These are phyloP conservation scores for Eremochloa ophiuroides DNA, from an alignment of 176 grass and related monocot genomes.

Conservation along the genomic window DNA sequence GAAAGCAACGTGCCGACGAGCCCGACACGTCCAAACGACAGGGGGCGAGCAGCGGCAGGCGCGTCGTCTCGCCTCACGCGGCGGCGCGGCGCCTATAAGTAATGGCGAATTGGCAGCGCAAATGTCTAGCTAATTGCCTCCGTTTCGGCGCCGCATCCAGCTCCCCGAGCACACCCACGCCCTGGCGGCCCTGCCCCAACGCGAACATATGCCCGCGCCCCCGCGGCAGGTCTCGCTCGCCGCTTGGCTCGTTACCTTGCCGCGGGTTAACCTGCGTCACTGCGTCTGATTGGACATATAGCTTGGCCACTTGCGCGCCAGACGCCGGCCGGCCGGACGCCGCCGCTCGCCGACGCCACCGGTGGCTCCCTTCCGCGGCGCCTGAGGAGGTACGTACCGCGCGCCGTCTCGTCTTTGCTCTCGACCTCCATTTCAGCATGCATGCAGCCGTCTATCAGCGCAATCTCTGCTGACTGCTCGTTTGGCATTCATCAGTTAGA, in stretches of 20 bases:
- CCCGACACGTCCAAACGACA: conserved; percentile 34
- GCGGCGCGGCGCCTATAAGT: not conserved
- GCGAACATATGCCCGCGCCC: not conserved
- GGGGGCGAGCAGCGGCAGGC: not conserved
- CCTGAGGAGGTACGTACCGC: conserved; percentile 19
- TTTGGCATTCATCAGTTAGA: not conserved
- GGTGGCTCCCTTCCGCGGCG: not conserved
- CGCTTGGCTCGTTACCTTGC: not conserved
- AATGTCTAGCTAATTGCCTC: not conserved
- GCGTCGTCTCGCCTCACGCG: not conserved
- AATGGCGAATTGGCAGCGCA: not conserved
- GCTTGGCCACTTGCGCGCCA: not conserved
- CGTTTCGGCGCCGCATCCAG: not conserved
- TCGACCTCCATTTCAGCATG: not conserved
- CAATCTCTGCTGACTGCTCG: not conserved
- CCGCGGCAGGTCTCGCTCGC: not conserved
- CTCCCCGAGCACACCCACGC: too few relatives aligned
- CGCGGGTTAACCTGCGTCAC: not conserved
- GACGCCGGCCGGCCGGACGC: not conserved
- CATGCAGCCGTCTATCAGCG: not conserved
- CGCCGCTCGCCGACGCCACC: not conserved
- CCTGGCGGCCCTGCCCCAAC: not conserved
- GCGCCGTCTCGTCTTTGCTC: not conserved
- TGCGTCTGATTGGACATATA: not conserved
- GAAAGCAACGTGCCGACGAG: conserved; percentile 41